phyloP scores from a whole-genome alignment of 1,139 yeast genomes.

The Yamadazyma membranifaciens region DNA sequence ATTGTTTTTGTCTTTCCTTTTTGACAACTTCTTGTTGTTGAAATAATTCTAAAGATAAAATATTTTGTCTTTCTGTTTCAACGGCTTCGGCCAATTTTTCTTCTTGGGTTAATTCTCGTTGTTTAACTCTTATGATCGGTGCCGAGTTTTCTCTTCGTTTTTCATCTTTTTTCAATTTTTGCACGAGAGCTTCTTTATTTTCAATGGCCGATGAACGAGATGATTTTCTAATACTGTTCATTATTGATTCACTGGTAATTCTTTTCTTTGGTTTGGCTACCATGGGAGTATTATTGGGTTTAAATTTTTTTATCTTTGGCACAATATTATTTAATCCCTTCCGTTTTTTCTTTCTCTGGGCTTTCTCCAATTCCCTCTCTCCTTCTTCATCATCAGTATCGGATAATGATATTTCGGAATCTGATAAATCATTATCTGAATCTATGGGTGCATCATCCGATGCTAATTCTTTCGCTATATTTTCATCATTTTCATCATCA shows the following conservation, averaged over 20 bases:
- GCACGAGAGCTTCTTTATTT: conserved; percentile 74
- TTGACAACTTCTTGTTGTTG: conserved; percentile 83
- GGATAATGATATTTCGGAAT: conserved; percentile 49
- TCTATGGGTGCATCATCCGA: conserved; percentile 22
- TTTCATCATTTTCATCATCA: conserved; percentile 76
- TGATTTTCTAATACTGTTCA: conserved; percentile 65
- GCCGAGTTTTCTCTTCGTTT: conserved; percentile 53
- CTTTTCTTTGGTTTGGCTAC: conserved; percentile 18
- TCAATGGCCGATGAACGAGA: conserved; percentile 77
- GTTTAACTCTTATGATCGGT: conserved; percentile 42
- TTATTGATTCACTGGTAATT: conserved; percentile 46
- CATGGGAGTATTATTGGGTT: conserved; percentile 19
- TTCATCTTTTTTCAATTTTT: conserved; percentile 71
- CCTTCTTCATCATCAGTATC: conserved; percentile 65
- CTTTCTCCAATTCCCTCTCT: conserved; percentile 58
- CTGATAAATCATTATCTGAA: conserved; percentile 51
- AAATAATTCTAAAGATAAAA: conserved; percentile 69
- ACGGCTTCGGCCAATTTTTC: conserved; percentile 83
- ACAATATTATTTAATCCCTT: conserved; percentile 33
- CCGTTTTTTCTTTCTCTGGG: conserved; percentile 45
- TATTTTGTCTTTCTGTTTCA: conserved; percentile 78
- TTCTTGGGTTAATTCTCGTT: conserved; percentile 72
- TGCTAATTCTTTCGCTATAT: conserved; percentile 29
- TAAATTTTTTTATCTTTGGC: conserved; percentile 48
- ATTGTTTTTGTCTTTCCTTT: conserved; percentile 72